phyloP scores from a whole-genome alignment of 306 rosid genomes.

The Acmispon strigosus region DNA sequence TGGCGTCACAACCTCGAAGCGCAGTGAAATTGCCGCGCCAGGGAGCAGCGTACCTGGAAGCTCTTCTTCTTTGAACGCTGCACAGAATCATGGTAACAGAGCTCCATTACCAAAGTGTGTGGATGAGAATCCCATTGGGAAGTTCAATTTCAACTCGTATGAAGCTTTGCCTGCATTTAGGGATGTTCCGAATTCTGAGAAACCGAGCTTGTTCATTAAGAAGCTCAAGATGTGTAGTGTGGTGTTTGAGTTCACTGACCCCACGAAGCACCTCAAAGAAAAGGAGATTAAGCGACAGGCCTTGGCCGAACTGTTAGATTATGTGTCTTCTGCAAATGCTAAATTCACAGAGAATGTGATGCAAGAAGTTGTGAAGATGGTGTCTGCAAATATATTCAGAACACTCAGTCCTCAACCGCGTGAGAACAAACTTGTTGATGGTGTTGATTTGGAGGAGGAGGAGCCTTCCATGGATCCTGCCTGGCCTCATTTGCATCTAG shows the following conservation, averaged over 20 bases:
- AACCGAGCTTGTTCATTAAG: slow-evolving; percentile 51
- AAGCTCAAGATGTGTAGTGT: slow-evolving; percentile 62
- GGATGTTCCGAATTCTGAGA: slow-evolving; percentile 67
- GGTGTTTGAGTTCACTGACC: slow-evolving; percentile 70
- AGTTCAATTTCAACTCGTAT: slow-evolving; percentile 33
- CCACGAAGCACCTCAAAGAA: slow-evolving; percentile 56
- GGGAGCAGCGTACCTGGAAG: slow-evolving; percentile 39
- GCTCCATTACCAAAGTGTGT: slow-evolving; percentile 19
- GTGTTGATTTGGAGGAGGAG: slow-evolving; percentile 78
- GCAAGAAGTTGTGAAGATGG: slow-evolving; percentile 66
- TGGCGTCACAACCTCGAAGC: slow-evolving; percentile 23
- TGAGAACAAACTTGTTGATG: slow-evolving; percentile 52
- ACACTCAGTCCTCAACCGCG: slow-evolving; percentile 66
- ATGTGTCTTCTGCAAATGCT: slow-evolving; percentile 53
- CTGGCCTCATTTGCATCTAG: slow-evolving; percentile 84
- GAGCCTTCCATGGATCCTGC: slow-evolving; percentile 81
- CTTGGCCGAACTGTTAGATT: slow-evolving; percentile 65
- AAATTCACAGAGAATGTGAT: slow-evolving; percentile 56
- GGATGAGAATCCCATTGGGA: slow-evolving; percentile 45
- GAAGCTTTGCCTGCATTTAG: slow-evolving; percentile 64
- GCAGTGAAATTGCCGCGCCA: slow-evolving; percentile 20
- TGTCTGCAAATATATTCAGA: slow-evolving; percentile 62
- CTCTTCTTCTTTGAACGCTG: slow-evolving; percentile 31
- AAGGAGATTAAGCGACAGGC: slow-evolving; percentile 69
- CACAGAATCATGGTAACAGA: slow-evolving; percentile 39